Evolutionary conservation across 352 stramenopile species (phyloP).

Genomic region (Pythium guiyangense): DNA sequence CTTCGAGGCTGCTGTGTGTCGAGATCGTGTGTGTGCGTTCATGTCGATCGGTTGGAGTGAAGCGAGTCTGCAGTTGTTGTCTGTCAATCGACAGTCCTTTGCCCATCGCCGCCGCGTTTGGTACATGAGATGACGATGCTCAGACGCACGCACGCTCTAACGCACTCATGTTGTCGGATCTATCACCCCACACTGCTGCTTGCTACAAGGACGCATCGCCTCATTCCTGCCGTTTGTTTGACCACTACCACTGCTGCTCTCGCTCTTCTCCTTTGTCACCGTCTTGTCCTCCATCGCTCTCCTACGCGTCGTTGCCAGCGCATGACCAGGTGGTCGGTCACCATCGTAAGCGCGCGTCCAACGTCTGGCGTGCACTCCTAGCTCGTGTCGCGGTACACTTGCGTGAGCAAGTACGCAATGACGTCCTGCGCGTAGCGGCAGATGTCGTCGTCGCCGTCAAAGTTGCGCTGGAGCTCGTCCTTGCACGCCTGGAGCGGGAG

Average conservation of each 20-base stretch:
- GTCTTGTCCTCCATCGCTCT: background rate
- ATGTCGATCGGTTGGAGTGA: no score
- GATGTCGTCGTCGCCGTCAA: constrained; percentile 75
- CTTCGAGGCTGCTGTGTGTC: no score
- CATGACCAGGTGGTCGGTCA: no score
- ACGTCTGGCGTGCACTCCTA: constrained; percentile 12
- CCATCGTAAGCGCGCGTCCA: no score
- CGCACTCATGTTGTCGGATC: background rate
- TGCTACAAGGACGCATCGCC: background rate
- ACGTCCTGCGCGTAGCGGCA: constrained; percentile 86
- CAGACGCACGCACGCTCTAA: background rate
- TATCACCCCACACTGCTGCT: background rate
- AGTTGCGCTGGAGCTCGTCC: constrained; percentile 65
- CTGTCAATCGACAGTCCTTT: no score
- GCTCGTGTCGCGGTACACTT: constrained; percentile 72
- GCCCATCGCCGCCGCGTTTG: no score
- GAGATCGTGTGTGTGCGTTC: no score
- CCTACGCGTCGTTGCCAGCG: no score
- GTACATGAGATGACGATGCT: background rate
- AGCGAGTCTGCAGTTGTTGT: no score
- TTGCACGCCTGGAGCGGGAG: constrained; percentile 64
- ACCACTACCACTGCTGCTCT: background rate
- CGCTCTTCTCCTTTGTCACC: no score
- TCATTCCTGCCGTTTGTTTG: background rate
- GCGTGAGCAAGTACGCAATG: constrained; percentile 85